Percentiles rank a stretch among this genome's conserved stretches.
Evolutionary conservation across 352 stramenopile species (phyloP).

Genomic region (Phytophthora vignae): DNA sequence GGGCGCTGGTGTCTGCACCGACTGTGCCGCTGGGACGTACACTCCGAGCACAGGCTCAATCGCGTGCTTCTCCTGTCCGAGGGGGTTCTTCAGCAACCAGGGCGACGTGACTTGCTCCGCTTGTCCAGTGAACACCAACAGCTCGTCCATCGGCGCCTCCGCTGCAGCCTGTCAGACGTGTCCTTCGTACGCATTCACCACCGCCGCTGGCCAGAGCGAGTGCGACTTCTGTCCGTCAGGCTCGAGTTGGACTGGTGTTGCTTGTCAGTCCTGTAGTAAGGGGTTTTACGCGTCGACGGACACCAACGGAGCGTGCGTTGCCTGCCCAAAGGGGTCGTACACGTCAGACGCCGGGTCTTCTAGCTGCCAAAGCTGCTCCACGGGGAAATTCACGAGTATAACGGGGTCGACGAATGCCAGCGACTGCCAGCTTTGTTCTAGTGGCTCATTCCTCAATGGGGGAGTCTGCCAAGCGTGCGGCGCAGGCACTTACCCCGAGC

Average conservation of each 20-base stretch:
- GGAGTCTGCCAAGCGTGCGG: constrained; percentile 34
- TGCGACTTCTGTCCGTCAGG: constrained; percentile 43
- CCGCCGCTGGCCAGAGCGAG: constrained; percentile 33
- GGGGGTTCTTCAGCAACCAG: constrained; percentile 67
- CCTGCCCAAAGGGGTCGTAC: constrained; percentile 57
- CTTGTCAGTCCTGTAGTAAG: constrained; percentile 48
- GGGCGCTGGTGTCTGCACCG: constrained; percentile 42
- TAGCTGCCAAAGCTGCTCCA: constrained; percentile 43
- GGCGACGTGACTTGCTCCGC: constrained; percentile 39
- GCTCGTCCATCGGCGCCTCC: constrained; percentile 26
- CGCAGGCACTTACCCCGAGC: constrained; percentile 35
- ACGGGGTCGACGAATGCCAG: constrained; percentile 28
- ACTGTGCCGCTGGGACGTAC: constrained; percentile 59
- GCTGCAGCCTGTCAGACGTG: constrained; percentile 44
- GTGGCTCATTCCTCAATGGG: constrained; percentile 44
- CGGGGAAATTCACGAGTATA: constrained; percentile 44
- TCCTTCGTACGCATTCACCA: constrained; percentile 47
- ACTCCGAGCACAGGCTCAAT: constrained; percentile 47
- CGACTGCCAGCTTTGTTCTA: constrained; percentile 48
- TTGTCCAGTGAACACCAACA: constrained; percentile 67
- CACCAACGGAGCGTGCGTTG: constrained; percentile 47
- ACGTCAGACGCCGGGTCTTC: constrained; percentile 26
- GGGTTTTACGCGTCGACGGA: constrained; percentile 44
- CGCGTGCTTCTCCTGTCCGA: constrained; percentile 58
- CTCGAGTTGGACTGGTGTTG: constrained; percentile 27